Conservation (phyloP, 768 basidiomycete species). For the Tephrocybe sp. region DNA sequence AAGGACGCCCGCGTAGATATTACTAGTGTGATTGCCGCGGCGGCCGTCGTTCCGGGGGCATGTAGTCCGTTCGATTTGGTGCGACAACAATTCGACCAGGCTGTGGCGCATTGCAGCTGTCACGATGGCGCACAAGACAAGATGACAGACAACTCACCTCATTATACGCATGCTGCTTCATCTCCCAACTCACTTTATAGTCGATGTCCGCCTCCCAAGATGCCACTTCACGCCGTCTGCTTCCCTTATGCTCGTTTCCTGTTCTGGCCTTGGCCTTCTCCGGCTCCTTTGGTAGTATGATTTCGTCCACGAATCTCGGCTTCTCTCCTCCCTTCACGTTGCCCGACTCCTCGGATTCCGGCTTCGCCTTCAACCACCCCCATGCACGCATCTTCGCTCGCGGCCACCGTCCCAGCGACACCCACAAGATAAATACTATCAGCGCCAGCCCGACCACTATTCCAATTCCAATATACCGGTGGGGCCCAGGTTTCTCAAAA, state of each 20-base stretch:
- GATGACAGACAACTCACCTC: conserved; percentile 9
- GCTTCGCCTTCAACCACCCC: conserved; percentile 9
- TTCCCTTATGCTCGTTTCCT: conserved; percentile 3
- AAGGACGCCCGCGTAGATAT: background rate
- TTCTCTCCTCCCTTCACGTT: conserved; percentile 1
- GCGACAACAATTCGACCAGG: background rate
- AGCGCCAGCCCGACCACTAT: conserved; percentile 37
- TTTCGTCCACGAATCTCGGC: conserved; percentile 13
- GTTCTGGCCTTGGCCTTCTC: conserved; percentile 5
- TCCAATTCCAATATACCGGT: conserved; percentile 44
- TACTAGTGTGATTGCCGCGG: background rate
- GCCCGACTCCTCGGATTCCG: conserved; percentile 10
- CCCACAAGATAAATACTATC: conserved; percentile 35
- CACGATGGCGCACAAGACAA: background rate
- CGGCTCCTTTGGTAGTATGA: conserved; percentile 14
- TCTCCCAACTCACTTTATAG: conserved; percentile 13
- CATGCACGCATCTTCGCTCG: conserved; percentile 19
- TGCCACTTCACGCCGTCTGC: conserved; percentile 9
- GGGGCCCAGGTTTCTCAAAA: conserved; percentile 30
- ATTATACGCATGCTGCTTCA: conserved; percentile 8
- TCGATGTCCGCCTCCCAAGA: conserved; percentile 16
- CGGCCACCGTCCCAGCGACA: conserved; percentile 32
- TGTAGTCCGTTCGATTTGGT: conserved; percentile 7
- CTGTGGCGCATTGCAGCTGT: conserved; percentile 17
- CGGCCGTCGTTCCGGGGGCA: conserved; percentile 4